These are phyloP conservation scores for Cairneyella variabilis DNA, from an alignment of 495 filamentous ascomycete species.

Conservation along the genomic window DNA sequence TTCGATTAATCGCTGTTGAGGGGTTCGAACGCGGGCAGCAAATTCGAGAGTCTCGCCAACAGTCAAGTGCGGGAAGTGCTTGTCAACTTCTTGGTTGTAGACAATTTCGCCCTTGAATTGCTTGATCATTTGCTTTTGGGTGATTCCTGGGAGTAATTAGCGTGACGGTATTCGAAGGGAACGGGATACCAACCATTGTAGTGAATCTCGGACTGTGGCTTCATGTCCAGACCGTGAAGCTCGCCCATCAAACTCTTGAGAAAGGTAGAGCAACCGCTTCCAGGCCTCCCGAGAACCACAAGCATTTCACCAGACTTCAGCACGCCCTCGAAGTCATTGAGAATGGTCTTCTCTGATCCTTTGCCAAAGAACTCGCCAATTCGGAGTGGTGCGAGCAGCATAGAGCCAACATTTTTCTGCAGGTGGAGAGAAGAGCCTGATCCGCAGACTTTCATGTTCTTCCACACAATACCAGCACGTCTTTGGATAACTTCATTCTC, in stretches of 20 bases:
- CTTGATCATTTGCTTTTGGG: constrained; percentile 32
- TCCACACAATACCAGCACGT: constrained; percentile 41
- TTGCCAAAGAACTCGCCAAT: constrained; percentile 31
- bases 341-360: constrained; percentile 61
- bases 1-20: constrained; percentile 52
- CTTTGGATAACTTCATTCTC: constrained; percentile 23
- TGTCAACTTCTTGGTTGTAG: constrained; percentile 70
- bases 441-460: constrained; percentile 45
- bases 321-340: constrained; percentile 69
- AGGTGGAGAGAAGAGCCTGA: constrained; percentile 45
- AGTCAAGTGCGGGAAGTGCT: constrained; percentile 70
- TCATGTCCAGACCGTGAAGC: constrained; percentile 41
- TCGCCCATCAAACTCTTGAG: constrained; percentile 27
- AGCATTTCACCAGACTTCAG: constrained; percentile 77
- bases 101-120: constrained; percentile 43
- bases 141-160: constrained; percentile 17
- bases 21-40: constrained; percentile 65
- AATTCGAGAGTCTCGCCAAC: constrained; percentile 69
- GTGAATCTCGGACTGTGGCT: constrained; percentile 27
- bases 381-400: constrained; percentile 27
- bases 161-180: not conserved
- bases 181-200: constrained; percentile 30
- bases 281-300: constrained; percentile 73
- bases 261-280: constrained; percentile 44
- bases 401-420: constrained; percentile 30